phyloP scores from a whole-genome alignment of 106 monocot species.

The Platanthera zijinensis region DNA sequence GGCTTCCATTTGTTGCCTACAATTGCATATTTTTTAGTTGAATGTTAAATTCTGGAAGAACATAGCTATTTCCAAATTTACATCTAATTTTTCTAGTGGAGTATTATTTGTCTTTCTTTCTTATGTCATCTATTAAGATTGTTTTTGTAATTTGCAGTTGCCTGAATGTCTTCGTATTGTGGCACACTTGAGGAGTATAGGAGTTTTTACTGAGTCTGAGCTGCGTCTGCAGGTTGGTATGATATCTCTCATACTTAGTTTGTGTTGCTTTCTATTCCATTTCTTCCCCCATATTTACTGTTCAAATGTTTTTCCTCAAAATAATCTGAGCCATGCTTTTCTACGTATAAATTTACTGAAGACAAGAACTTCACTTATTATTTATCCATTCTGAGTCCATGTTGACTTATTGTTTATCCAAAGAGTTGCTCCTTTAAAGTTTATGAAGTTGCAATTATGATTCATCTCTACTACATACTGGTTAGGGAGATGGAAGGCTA shows the following conservation, averaged over 20 bases:
- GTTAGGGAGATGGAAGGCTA: no score
- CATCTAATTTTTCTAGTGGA: background rate
- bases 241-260: background rate
- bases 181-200: background rate
- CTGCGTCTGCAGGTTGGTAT: constrained; percentile 81
- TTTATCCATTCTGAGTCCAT: no score
- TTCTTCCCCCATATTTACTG: no score
- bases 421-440: no score
- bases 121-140: background rate
- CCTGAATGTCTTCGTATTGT: constrained; percentile 35
- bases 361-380: background rate
- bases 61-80: background rate
- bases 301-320: no score
- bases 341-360: background rate
- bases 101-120: background rate
- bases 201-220: constrained; percentile 86
- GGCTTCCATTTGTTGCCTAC: background rate
- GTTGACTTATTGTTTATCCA: no score
- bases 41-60: constrained; percentile 1
- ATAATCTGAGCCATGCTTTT: no score
- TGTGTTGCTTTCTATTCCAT: background rate
- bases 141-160: constrained; percentile 46
- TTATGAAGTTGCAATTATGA: no score
- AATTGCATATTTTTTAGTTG: background rate
- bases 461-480: no score